Conservation (phyloP, 805 yeast genomes). For the Starmera pachycereana region DNA sequence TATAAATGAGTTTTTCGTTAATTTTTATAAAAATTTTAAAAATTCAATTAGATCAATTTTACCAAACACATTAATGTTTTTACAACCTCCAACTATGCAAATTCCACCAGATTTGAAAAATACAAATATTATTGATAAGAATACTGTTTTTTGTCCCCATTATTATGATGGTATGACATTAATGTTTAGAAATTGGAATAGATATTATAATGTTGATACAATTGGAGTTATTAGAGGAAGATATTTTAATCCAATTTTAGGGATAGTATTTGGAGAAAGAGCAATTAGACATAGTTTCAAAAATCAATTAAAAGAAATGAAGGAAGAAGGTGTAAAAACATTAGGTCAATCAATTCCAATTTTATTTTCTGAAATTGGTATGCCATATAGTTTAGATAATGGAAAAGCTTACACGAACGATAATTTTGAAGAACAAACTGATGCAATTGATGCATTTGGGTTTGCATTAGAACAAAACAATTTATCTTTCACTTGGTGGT, state of each 20-base stretch:
- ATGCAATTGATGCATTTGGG: conserved; percentile 76
- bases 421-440: conserved; percentile 61
- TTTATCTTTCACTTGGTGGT: conserved; percentile 77
- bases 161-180: conserved; percentile 92
- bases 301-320: conserved; percentile 58
- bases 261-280: conserved; percentile 73
- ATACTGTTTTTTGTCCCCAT: conserved; percentile 76
- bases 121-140: conserved; percentile 40
- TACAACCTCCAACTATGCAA: conserved; percentile 78
- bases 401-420: conserved; percentile 61
- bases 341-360: conserved; percentile 63
- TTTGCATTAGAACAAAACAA: conserved; percentile 68
- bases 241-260: conserved; percentile 62
- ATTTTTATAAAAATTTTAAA: conserved; percentile 45
- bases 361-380: conserved; percentile 89
- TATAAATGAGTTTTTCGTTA: conserved; percentile 53
- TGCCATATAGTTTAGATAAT: conserved; percentile 92
- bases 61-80: conserved; percentile 40
- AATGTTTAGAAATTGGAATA: conserved; percentile 87
- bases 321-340: conserved; percentile 46
- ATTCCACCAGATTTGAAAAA: conserved; percentile 59
- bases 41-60: conserved; percentile 36
- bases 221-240: conserved; percentile 75
- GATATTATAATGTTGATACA: conserved; percentile 75
- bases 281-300: conserved; percentile 65